Conservation (phyloP, 345 rosid genomes). For the Brassica carinata region DNA sequence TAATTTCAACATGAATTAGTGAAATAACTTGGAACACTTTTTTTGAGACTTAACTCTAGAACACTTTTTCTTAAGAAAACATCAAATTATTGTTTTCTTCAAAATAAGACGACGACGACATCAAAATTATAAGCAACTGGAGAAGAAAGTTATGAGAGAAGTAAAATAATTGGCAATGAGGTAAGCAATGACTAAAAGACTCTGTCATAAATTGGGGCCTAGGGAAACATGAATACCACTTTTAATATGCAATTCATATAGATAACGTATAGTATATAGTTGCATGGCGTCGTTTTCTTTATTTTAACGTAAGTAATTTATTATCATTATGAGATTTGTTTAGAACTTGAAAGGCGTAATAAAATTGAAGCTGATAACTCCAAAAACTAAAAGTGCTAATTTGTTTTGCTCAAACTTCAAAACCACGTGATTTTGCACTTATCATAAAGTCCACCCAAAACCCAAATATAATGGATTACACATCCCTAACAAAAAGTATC, state of each 20-base stretch:
- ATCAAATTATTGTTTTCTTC: conserved; percentile 11
- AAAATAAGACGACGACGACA: not conserved
- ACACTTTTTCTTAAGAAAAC: not conserved
- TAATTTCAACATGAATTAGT: too few relatives aligned
- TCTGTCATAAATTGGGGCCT: conserved; percentile 29
- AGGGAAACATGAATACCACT: conserved; percentile 23
- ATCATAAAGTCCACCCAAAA: conserved; percentile 26
- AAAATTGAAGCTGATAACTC: conserved; percentile 17
- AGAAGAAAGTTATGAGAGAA: conserved; percentile 19
- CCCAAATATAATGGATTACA: conserved; percentile 11
- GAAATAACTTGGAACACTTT: too few relatives aligned
- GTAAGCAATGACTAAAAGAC: conserved; percentile 38
- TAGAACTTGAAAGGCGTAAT: conserved; percentile 6
- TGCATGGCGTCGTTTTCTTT: conserved; percentile 29
- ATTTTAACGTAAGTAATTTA: not conserved
- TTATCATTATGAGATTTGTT: not conserved
- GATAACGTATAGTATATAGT: conserved; percentile 10
- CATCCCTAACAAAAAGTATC: conserved; percentile 5
- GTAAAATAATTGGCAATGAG: conserved; percentile 25
- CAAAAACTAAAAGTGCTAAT: conserved; percentile 34
- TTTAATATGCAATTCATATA: not conserved
- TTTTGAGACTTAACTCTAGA: not conserved
- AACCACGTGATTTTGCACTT: conserved; percentile 46
- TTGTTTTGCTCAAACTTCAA: conserved; percentile 39
- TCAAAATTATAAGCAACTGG: conserved; percentile 5